Conservation (phyloP, 441 rosid genomes). For the Corymbia citriodora region DNA sequence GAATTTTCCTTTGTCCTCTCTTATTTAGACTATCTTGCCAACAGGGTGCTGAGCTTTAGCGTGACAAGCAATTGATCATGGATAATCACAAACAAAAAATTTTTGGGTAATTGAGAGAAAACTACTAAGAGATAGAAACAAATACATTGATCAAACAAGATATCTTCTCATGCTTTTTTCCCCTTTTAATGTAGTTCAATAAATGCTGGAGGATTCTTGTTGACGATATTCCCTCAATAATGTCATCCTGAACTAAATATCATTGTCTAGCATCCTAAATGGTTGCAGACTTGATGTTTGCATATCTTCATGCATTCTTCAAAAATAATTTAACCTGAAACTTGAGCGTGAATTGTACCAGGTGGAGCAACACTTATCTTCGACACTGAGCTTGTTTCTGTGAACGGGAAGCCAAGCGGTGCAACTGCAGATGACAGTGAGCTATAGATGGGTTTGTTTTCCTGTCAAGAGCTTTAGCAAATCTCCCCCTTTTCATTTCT, state of each 20-base stretch:
- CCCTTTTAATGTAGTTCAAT: not conserved
- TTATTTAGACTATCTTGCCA: not conserved
- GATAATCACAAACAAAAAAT: not conserved
- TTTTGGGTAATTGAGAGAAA: not conserved
- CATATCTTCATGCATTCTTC: not conserved
- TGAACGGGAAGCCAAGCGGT: constrained; percentile 51
- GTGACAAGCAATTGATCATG: not conserved
- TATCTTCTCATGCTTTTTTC: not conserved
- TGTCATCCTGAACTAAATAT: not conserved
- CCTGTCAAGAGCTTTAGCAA: not conserved
- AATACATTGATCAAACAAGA: not conserved
- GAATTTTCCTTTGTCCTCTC: not conserved
- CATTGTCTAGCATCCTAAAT: not conserved
- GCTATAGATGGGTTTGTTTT: not conserved
- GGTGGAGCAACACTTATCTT: constrained; percentile 90
- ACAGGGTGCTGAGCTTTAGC: not conserved
- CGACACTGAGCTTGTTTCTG: constrained; percentile 82
- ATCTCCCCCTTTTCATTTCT: not conserved
- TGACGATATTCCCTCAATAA: not conserved
- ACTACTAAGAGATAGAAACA: not conserved
- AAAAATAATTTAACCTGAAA: not conserved
- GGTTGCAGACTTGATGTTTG: not conserved
- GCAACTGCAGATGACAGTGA: constrained; percentile 14
- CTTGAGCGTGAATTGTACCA: constrained; percentile 11
- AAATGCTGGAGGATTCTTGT: not conserved